Base-by-base conservation (phyloP, 139 green algal genomes). In the Nannochloris sp. region DNA sequence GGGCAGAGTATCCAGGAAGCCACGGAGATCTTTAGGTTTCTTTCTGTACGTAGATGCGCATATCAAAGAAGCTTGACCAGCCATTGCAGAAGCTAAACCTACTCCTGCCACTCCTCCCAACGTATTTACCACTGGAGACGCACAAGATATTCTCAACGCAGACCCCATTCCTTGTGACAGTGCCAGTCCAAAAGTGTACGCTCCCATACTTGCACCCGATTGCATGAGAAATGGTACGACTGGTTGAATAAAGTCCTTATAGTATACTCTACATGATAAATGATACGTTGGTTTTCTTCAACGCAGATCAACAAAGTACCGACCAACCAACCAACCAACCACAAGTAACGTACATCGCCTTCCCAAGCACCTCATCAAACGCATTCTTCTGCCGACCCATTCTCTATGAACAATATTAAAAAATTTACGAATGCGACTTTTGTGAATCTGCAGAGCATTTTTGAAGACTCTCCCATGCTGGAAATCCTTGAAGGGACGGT, bases 91-190 rank as follows among this genome's bases (percentile, higher is more conserved):
- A 14, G 76, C 71, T 6, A 84, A 28, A 13, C 82, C 80, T 11
- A 87, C 73, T 9, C 82, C 76, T 17, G 83, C 14, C 28, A 78
- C 3, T 13, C 84, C 81, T 51, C 81, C 48, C n/a, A 63, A 37
- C 14, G 78, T 56, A 23, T 70, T 76, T 0, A 83, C 53, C 9
- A 91, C 55, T 2, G 78, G 84, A 6, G 81, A 90, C 2, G 65
- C 74, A 45, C 78, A 90, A 4, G 83, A 90, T 2, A 91, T 66
- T n/a, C 82, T 76, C 26, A 77, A 64, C 5, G 57, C 71, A 26
- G 73, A 65, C 49, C 80, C 80, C 5, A 62, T 26, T 16, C 48
- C 72, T 60, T 79, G 72, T 12, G 62, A 56, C 1, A 48, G 20
- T 8, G 72, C 62, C 45, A 79, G 48, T 14, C 72, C 72, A 5